Percentiles rank a stretch among this genome's conserved stretches.
Conservation (phyloP, 179 eudicot species). For the Monotropa hypopitys region DNA sequence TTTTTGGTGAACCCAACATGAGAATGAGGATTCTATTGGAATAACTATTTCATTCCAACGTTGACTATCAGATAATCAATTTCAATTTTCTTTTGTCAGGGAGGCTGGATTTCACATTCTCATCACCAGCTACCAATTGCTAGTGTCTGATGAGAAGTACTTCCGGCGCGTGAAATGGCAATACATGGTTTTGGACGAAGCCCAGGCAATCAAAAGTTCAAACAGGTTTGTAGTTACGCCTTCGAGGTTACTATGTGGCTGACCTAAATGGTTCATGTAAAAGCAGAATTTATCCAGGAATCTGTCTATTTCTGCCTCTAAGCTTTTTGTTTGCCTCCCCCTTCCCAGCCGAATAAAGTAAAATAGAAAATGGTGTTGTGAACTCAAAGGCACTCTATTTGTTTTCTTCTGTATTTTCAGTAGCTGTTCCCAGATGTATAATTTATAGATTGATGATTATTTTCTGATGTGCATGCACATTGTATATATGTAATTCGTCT, state of each 20-base stretch:
- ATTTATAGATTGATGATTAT: background rate
- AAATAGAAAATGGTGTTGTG: background rate
- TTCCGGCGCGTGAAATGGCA: slow-evolving; percentile 96
- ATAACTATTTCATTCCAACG: too few relatives aligned
- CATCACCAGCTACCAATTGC: slow-evolving; percentile 86
- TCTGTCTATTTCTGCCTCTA: background rate
- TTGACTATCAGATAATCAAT: background rate
- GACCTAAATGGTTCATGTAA: background rate
- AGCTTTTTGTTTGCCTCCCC: slow-evolving; percentile 3
- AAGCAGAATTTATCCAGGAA: background rate
- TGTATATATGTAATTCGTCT: background rate
- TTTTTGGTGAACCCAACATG: too few relatives aligned
- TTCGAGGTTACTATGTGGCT: background rate
- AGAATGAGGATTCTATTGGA: too few relatives aligned
- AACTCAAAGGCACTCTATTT: background rate
- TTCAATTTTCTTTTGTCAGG: slow-evolving; percentile 29
- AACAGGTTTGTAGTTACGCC: slow-evolving; percentile 38
- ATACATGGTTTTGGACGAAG: slow-evolving; percentile 97
- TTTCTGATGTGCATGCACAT: background rate
- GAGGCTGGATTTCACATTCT: slow-evolving; percentile 95
- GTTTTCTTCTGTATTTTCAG: background rate
- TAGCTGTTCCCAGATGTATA: background rate
- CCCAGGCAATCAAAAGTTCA: slow-evolving; percentile 95
- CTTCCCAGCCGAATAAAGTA: background rate
- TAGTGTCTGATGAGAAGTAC: slow-evolving; percentile 90